Evolutionary conservation across 2,329 filamentous ascomycete species (phyloP), one percentile per base, ranked within the genome.

Genomic region (Penicillium sp.): DNA sequence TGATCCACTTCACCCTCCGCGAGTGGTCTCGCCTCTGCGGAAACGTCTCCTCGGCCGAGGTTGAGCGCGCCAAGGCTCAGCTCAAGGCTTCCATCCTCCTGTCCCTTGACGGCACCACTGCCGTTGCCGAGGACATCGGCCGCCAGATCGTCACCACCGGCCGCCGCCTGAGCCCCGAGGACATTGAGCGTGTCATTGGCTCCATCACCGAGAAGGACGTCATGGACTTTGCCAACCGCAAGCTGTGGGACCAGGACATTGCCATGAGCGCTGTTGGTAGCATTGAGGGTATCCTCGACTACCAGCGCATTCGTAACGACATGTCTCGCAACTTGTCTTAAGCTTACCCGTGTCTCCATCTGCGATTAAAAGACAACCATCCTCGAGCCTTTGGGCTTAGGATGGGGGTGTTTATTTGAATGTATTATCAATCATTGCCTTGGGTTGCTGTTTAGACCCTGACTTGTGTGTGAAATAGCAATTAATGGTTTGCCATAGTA

Each of bases 111-210:
- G 96, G 93, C 78, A 98, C 95, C 75, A 98, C 95, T 51, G 92
- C 95, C 71, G 90, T 97, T 57, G 95, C 95, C 63, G 95, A 99
- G 85, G 95, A 99, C 78, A 96, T 99, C 78, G 95, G 95, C 75
- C 91, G 95, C 79, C 95, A 99, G 83, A 92, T 99, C 81, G 88
- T 99, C 83, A 98, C 93, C 74, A 98, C 95, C 60, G 95, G 95
- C 76, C 90, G 93, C 73, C 89, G 94, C 68, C 90, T 96, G 87
- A 88, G 83, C 76, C 91, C 95, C 61, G 90, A 90, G 78, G 95
- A 99, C 85, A 94, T 99, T 67, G 95, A 99, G 87, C 88, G 91
- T 72, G 87, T 89, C 69, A 92, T 99, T 70, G 89, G 93, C 74
- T 84, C 82, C 71, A 94, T 99, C 75, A 92, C 92, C 67, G 92